Evolutionary conservation across 148 eudicot species (phyloP), one percentile per base, ranked within the genome.

Genomic region (Spergularia bocconei): DNA sequence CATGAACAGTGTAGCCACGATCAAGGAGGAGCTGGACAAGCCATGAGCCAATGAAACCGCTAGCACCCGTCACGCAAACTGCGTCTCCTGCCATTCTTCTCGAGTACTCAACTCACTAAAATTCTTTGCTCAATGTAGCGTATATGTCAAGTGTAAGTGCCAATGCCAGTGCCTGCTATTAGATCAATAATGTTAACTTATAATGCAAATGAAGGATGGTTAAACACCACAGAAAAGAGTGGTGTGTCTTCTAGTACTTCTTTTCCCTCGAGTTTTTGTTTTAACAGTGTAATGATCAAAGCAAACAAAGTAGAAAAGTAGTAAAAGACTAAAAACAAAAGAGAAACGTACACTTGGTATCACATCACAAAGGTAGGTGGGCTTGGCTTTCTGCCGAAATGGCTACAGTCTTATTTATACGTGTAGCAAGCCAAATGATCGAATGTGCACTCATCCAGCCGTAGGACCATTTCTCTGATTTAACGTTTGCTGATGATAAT

Each of bases 21-120:
- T 81, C 57, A 71, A 93, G 98, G 75, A 93, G 97, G 62, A 84
- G 87, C 7, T 84, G 85, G 41, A 93, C 89, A 15, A 93, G 85
- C 84, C 88, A 89, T 1, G 98, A 91, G 23, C 98, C 98, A 68
- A 93, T 93, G 86, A 38, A 91, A 15, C 98, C 98, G 73, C 98
- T 93, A 15, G 88, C 98, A 25, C 98, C 98, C 0, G 98, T 93
- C 1, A 93, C 97, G 65, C 97, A 93, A 9, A 93, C 97, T 10
- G 72, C 77, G 64, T 91, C 82, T 33, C 69, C 78, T 79, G n/a
- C 74, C 81, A 79, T 78, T 51, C 3, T 55, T 58, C 11, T 1
- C 11, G 21, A 54, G 48, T 10, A 29, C 19, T 10, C 8, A 51
- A 11, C 17, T 23, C 20, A 5, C 13, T 53, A 55, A 55, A 55